Percentiles rank a stretch among this genome's conserved stretches.
phyloP scores from a whole-genome alignment of 305 asterid genomes.

The Fraxinus ornus region DNA sequence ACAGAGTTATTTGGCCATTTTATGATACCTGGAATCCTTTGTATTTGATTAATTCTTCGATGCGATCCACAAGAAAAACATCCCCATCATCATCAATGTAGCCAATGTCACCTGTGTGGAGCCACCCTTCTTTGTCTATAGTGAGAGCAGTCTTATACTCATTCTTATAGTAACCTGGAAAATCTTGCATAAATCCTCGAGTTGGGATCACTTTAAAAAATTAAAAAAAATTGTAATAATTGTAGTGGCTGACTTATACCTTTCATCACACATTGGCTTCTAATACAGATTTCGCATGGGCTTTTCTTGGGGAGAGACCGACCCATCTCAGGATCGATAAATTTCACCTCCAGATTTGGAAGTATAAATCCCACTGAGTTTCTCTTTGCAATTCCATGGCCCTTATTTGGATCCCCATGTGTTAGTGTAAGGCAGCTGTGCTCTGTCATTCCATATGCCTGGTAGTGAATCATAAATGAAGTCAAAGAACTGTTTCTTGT shows the following conservation, averaged over 20 bases:
- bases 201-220: not conserved
- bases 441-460: constrained; percentile 98
- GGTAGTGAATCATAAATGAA: not conserved
- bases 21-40: constrained; percentile 84
- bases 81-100: constrained; percentile 89
- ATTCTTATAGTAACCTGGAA: constrained; percentile 79
- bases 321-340: constrained; percentile 71
- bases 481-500: not conserved
- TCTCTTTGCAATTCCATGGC: constrained; percentile 56
- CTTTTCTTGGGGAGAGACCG: constrained; percentile 62
- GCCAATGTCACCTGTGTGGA: constrained; percentile 90
- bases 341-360: constrained; percentile 83
- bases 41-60: constrained; percentile 86
- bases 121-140: constrained; percentile 84
- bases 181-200: not conserved
- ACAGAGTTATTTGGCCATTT: not conserved
- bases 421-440: constrained; percentile 88
- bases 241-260: constrained; percentile 31
- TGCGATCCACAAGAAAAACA: constrained; percentile 79
- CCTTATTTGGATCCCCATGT: constrained; percentile 56
- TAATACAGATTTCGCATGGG: constrained; percentile 79
- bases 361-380: constrained; percentile 90
- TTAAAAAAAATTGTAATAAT: not conserved
- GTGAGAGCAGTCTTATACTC: constrained; percentile 67
- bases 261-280: constrained; percentile 91